Percentiles rank a stretch among this genome's conserved stretches.
These are phyloP conservation scores for Yarrowia sp. DNA, from an alignment of 805 yeast genomes.

Conservation along the genomic window DNA sequence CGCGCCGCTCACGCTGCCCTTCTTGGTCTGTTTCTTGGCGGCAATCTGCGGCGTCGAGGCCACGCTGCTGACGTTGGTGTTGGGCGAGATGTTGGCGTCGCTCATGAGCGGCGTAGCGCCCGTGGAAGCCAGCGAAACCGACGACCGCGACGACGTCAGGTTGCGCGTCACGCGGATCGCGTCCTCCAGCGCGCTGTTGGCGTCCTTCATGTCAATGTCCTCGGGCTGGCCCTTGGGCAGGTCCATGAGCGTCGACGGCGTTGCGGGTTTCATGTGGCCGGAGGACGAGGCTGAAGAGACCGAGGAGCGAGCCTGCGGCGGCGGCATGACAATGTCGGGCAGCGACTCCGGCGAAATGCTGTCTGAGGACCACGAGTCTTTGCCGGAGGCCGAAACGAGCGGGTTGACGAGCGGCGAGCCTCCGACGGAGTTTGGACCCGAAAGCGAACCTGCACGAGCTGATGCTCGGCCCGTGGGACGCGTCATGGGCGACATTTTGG, in stretches of 20 bases:
- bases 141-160: slow-evolving; percentile 6
- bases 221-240: slow-evolving; percentile 14
- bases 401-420: slow-evolving; percentile 21
- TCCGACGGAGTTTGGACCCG: slow-evolving; percentile 13
- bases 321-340: slow-evolving; percentile 30
- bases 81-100: slow-evolving; percentile 3
- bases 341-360: slow-evolving; percentile 20
- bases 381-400: slow-evolving; percentile 4
- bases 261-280: slow-evolving; percentile 20
- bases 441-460: slow-evolving; percentile 7
- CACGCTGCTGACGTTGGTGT: slow-evolving; percentile 10
- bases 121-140: slow-evolving; percentile 6
- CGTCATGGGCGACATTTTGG: slow-evolving; percentile 31
- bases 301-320: slow-evolving; percentile 24
- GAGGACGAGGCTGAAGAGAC: background rate
- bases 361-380: slow-evolving; percentile 20
- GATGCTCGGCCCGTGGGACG: slow-evolving; percentile 25
- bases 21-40: slow-evolving; percentile 1
- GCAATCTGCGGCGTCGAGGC: slow-evolving; percentile 13
- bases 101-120: slow-evolving; percentile 26
- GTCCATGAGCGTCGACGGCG: slow-evolving; percentile 25
- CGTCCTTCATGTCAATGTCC: slow-evolving; percentile 19
- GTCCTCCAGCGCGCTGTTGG: slow-evolving; percentile 21
- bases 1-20: background rate
- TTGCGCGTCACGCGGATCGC: slow-evolving; percentile 23